Conservation (phyloP, 495 filamentous ascomycete species). For the Rhizodiscina lignyota region DNA sequence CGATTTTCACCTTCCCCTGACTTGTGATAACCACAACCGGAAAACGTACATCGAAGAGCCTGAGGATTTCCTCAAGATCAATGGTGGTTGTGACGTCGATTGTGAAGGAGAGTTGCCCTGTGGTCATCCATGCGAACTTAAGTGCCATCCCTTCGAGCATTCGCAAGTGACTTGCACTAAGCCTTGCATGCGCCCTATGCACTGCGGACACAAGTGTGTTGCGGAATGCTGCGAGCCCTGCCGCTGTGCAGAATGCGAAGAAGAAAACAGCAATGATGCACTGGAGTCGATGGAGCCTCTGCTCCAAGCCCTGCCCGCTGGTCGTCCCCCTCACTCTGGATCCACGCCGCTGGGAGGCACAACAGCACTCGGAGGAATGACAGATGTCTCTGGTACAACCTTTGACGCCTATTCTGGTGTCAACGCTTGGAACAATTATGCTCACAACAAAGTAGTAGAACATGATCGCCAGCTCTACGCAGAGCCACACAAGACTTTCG, state of each 20-base stretch:
- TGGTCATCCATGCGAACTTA: conserved; percentile 28
- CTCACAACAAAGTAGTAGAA: too few relatives aligned
- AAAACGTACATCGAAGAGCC: conserved; percentile 27
- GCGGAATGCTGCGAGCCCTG: conserved; percentile 12
- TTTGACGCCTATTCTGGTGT: too few relatives aligned
- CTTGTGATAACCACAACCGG: conserved; percentile 20
- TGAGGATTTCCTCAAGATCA: conserved; percentile 30
- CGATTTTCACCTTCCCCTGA: conserved; percentile 21
- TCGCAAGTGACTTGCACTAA: conserved; percentile 11
- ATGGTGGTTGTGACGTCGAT: conserved; percentile 38
- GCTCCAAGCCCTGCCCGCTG: too few relatives aligned
- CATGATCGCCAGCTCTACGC: too few relatives aligned
- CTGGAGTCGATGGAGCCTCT: too few relatives aligned
- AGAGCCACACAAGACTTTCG: too few relatives aligned
- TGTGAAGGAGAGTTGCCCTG: conserved; percentile 32
- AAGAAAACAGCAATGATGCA: too few relatives aligned
- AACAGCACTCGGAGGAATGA: too few relatives aligned
- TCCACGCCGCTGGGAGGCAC: too few relatives aligned
- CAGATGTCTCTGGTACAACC: too few relatives aligned
- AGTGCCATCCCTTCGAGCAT: conserved; percentile 28
- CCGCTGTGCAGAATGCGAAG: conserved; percentile 7
- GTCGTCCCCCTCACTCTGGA: too few relatives aligned
- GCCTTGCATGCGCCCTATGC: conserved; percentile 8
- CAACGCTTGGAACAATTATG: too few relatives aligned
- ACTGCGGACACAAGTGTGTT: conserved; percentile 12